A percentile compares a stretch with the other conserved stretches of the same genome.
phyloP scores from a whole-genome alignment of 768 basidiomycete genomes.

The Sutorius australiensis region DNA sequence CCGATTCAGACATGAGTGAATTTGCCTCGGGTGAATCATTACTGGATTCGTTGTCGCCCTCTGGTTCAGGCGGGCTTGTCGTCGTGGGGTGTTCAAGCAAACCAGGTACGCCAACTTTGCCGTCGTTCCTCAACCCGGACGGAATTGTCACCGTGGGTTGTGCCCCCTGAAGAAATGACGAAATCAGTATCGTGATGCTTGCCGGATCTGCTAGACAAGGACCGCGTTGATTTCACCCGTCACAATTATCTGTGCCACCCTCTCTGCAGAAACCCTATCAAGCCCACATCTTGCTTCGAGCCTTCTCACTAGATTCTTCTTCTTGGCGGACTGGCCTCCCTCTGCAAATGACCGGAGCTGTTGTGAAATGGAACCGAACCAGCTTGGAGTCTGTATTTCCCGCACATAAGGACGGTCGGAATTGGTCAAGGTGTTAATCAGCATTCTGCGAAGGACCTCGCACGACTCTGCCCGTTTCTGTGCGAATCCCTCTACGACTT shows the following conservation, averaged over 20 bases:
- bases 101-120: too few relatives aligned
- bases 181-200: too few relatives aligned
- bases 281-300: not conserved
- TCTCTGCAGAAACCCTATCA: not conserved
- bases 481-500: not conserved
- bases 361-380: not conserved
- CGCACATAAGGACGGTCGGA: not conserved
- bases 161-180: too few relatives aligned
- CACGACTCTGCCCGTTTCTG: constrained; percentile 4
- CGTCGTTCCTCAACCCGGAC: too few relatives aligned
- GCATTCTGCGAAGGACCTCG: not conserved
- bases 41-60: too few relatives aligned
- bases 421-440: not conserved
- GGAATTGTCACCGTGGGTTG: too few relatives aligned
- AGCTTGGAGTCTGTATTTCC: not conserved
- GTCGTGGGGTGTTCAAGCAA: too few relatives aligned
- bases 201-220: not conserved
- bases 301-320: not conserved
- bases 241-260: not conserved
- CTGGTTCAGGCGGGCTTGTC: too few relatives aligned
- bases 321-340: not conserved
- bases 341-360: not conserved
- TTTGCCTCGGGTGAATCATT: too few relatives aligned
- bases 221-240: too few relatives aligned
- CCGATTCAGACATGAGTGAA: too few relatives aligned